phyloP scores from a whole-genome alignment of 371 early-diverging fungal genomes.

The Mucor ambiguus region DNA sequence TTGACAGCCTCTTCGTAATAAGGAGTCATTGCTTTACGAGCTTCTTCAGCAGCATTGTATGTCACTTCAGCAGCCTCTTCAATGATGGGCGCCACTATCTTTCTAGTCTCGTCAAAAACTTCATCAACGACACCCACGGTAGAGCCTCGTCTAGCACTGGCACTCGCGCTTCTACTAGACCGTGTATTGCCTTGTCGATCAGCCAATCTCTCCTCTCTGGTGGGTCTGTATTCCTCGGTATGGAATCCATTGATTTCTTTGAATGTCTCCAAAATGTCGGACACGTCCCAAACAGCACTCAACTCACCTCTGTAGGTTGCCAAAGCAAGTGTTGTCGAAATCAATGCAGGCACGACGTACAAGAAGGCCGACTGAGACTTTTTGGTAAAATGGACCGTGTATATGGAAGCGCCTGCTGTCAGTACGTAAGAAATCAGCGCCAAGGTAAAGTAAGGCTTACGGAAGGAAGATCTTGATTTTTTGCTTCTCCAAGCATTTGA shows the following conservation, averaged over 20 bases:
- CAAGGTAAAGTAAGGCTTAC: constrained; percentile 79
- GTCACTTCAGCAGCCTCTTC: constrained; percentile 7
- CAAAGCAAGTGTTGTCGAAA: constrained; percentile 69
- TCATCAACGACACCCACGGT: constrained; percentile 4
- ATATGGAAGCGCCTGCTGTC: constrained; percentile 83
- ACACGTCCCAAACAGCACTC: constrained; percentile 64
- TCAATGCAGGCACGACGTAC: constrained; percentile 91
- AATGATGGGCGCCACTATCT: constrained; percentile 1
- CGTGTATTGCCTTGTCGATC: neutral
- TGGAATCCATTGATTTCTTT: constrained; percentile 18
- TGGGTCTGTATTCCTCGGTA: constrained; percentile 18
- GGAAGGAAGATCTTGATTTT: constrained; percentile 17
- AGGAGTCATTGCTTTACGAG: constrained; percentile 3
- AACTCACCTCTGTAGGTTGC: constrained; percentile 76
- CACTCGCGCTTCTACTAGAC: constrained; percentile 12
- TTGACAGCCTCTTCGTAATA: constrained; percentile 16
- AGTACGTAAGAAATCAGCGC: constrained; percentile 76
- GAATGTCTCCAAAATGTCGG: constrained; percentile 46
- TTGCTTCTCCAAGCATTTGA: constrained; percentile 31
- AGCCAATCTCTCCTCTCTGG: neutral
- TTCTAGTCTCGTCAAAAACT: constrained; percentile 3
- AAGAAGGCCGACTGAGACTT: constrained; percentile 92
- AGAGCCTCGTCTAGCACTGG: constrained; percentile 2
- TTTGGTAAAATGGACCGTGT: constrained; percentile 89
- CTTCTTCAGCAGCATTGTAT: constrained; percentile 1